Conservation (phyloP, 176 grass and related monocot species). For the Triticum monococcum region DNA sequence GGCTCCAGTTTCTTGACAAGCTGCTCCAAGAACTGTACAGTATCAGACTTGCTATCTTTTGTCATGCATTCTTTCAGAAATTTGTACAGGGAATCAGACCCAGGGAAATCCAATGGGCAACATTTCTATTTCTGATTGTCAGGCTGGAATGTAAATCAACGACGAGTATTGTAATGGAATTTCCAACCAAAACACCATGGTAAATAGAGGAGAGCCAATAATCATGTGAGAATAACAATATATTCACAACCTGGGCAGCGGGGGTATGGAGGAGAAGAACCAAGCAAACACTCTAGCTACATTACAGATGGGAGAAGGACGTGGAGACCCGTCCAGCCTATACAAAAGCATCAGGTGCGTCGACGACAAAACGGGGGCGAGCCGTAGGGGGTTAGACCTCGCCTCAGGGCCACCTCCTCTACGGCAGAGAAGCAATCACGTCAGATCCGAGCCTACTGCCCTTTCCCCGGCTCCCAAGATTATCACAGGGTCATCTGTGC, state of each 20-base stretch:
- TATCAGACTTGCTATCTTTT: background rate
- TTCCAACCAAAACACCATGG: background rate
- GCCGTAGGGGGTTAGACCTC: slow-evolving; percentile 30
- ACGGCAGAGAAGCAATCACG: slow-evolving; percentile 18
- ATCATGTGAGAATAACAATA: slow-evolving; percentile 48
- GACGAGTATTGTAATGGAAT: background rate
- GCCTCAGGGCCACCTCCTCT: slow-evolving; percentile 22
- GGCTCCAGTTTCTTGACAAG: slow-evolving; percentile 45
- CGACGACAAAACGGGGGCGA: slow-evolving; percentile 16
- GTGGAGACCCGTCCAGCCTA: slow-evolving; percentile 48
- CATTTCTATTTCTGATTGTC: background rate
- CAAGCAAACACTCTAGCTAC: slow-evolving; percentile 37
- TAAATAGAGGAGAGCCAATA: slow-evolving; percentile 6
- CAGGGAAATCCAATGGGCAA: background rate
- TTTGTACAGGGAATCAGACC: background rate
- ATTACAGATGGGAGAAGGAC: slow-evolving; percentile 31
- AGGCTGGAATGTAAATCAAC: background rate
- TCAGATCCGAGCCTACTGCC: slow-evolving; percentile 45
- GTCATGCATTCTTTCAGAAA: background rate
- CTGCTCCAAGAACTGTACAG: slow-evolving; percentile 14
- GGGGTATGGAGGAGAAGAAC: slow-evolving; percentile 23
- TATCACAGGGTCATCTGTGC: slow-evolving; percentile 44
- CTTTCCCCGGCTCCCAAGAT: slow-evolving; percentile 31
- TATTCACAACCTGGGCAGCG: slow-evolving; percentile 77
- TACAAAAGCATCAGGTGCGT: slow-evolving; percentile 49